Percentiles rank a stretch among this genome's conserved stretches.
Evolutionary conservation across 2,329 filamentous ascomycete genomes (phyloP).

Genomic region (Harringtonia lauricola): DNA sequence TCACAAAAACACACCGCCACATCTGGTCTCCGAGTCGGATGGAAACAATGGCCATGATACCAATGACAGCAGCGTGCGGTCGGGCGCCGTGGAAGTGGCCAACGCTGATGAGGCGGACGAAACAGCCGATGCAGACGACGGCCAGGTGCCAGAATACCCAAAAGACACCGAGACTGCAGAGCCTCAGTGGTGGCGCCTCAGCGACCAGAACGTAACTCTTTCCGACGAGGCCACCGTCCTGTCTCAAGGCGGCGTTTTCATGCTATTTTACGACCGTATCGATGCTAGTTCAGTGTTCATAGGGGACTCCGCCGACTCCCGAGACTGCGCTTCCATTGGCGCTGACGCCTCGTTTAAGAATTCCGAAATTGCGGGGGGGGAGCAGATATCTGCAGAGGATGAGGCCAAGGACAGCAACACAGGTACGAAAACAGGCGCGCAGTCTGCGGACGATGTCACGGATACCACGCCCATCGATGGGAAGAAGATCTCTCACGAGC

Average conservation of each 20-base stretch:
- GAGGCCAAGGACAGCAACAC: too few species aligned
- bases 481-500: not conserved
- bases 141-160: conserved; percentile 5
- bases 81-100: not conserved
- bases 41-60: conserved; percentile 8
- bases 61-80: conserved; percentile 5
- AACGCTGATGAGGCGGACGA: not conserved
- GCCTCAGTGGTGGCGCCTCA: conserved; percentile 78
- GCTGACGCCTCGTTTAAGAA: too few species aligned
- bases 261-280: conserved; percentile 88
- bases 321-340: too few species aligned
- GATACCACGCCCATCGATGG: not conserved
- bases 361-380: too few species aligned
- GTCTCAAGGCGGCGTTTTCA: conserved; percentile 75
- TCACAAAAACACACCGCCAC: conserved; percentile 2
- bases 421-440: too few species aligned
- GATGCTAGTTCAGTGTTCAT: conserved; percentile 37
- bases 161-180: conserved; percentile 18
- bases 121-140: not conserved
- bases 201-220: conserved; percentile 72
- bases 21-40: conserved; percentile 1
- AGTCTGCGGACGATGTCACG: too few species aligned
- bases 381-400: too few species aligned
- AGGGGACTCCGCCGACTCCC: not conserved
- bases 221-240: conserved; percentile 66